These are phyloP conservation scores for Schizonepeta tenuifolia DNA, from an alignment of 257 asterid species.

Conservation along the genomic window DNA sequence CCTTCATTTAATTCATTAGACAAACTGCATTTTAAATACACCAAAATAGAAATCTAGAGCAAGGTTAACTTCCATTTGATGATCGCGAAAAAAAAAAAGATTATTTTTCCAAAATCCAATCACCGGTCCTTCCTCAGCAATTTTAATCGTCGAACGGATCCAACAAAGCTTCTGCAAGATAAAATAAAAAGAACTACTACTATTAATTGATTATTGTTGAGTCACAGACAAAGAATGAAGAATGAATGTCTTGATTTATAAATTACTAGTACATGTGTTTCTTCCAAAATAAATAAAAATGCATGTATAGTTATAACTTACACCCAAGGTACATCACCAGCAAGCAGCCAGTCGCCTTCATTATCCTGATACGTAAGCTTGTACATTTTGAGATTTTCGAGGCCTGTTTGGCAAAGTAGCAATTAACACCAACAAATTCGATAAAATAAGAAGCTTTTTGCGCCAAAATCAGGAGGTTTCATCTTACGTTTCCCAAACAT, in stretches of 20 bases:
- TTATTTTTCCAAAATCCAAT: neutral
- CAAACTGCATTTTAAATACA: neutral
- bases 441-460: neutral
- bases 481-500: conserved; percentile 63
- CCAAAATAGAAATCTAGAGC: neutral
- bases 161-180: conserved; percentile 21
- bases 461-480: no score
- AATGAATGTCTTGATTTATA: no score
- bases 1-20: neutral
- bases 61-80: neutral
- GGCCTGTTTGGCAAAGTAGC: conserved; percentile 35
- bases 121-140: conserved; percentile 11
- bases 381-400: conserved; percentile 42
- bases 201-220: no score
- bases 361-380: conserved; percentile 35
- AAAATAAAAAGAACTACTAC: neutral
- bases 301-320: neutral
- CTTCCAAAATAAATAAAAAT: no score
- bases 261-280: no score
- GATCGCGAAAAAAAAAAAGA: neutral
- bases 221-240: no score
- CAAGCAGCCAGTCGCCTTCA: conserved; percentile 40
- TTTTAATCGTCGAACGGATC: conserved; percentile 22
- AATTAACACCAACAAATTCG: neutral
- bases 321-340: conserved; percentile 38